Conservation (phyloP, 1,284 basidiomycete genomes). For the Sanghuangporus baumii region DNA sequence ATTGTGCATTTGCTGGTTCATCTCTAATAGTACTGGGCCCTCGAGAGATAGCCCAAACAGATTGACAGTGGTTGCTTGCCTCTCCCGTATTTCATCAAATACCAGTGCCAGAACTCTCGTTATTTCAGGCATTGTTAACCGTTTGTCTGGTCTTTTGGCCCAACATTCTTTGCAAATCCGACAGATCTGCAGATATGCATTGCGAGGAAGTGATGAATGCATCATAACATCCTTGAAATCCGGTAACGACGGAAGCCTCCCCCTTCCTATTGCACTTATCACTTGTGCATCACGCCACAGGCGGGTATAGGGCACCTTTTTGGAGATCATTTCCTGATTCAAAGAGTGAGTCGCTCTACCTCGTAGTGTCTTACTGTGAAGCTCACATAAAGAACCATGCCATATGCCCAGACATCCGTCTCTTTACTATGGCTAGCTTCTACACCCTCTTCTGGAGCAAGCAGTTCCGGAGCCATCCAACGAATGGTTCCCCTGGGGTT, state of each 20-base stretch:
- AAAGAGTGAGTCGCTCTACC: background rate
- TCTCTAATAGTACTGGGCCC: no score
- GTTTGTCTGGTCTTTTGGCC: no score
- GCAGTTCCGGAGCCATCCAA: background rate
- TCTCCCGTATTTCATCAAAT: no score
- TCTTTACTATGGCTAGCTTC: background rate
- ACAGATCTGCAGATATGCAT: no score
- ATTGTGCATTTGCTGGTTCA: no score
- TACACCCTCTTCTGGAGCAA: background rate
- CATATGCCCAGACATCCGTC: conserved; percentile 4
- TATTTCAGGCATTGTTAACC: no score
- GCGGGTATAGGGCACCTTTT: background rate
- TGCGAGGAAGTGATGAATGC: no score
- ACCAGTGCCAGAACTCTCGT: no score
- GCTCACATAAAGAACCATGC: background rate
- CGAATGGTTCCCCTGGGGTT: background rate
- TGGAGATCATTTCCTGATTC: background rate
- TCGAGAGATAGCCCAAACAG: no score
- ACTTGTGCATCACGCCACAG: background rate
- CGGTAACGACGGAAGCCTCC: background rate
- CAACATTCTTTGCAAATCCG: no score
- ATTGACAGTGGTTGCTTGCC: no score
- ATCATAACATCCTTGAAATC: no score
- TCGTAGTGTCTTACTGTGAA: background rate
- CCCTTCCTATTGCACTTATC: background rate